Percentiles rank a stretch among this genome's conserved stretches.
phyloP scores from a whole-genome alignment of 306 rosid genomes.

The Corylus heterophylla region DNA sequence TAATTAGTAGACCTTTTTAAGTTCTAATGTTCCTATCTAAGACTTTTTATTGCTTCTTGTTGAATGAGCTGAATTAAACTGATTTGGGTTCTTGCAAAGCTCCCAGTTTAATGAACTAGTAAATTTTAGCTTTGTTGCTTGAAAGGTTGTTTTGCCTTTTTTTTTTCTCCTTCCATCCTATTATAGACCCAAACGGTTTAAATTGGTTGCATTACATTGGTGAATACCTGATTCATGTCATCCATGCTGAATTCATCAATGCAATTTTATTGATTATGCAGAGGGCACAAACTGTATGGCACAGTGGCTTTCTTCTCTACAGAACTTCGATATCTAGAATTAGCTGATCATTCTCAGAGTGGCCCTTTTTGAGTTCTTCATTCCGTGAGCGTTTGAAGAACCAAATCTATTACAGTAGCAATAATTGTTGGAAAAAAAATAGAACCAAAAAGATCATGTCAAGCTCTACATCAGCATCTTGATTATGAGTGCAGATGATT shows the following conservation, averaged over 20 bases:
- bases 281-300: constrained; percentile 67
- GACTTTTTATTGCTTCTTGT: neutral
- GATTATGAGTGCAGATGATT: constrained; percentile 4
- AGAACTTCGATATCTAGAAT: constrained; percentile 47
- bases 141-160: neutral
- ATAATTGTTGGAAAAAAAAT: neutral
- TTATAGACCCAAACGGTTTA: neutral
- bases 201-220: constrained; percentile 16
- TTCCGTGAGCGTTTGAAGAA: neutral
- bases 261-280: constrained; percentile 43
- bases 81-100: neutral
- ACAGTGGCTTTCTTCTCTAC: constrained; percentile 68
- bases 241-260: constrained; percentile 21
- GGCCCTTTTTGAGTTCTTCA: constrained; percentile 11
- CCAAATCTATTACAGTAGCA: constrained; percentile 8
- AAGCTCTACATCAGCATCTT: neutral
- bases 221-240: neutral
- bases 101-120: neutral
- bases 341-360: constrained; percentile 11
- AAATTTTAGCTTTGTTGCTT: neutral
- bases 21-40: neutral
- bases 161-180: constrained; percentile 5
- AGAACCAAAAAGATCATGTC: neutral
- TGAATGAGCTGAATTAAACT: neutral
- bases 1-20: neutral